These are phyloP conservation scores for Chalciporus sp. DNA, from an alignment of 1,284 basidiomycete species.

Conservation along the genomic window DNA sequence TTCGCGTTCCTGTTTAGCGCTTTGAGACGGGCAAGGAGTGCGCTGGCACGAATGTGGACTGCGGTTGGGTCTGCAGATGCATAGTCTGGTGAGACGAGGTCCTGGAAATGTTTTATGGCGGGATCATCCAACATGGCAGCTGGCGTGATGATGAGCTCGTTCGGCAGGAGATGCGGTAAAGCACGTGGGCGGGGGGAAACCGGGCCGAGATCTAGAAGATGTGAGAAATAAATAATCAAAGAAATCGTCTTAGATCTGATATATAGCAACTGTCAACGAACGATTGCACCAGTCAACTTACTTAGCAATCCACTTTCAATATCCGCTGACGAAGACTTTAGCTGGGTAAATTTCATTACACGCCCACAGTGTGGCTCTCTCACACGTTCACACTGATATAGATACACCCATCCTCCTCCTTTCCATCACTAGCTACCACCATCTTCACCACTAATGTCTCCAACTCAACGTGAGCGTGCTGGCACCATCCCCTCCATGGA, in stretches of 20 bases:
- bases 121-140: constrained; percentile 40
- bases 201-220: constrained; percentile 12
- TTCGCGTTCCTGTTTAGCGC: constrained; percentile 74
- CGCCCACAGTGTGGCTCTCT: constrained; percentile 17
- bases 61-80: constrained; percentile 50
- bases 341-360: constrained; percentile 6
- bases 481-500: constrained; percentile 90
- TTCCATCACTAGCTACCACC: constrained; percentile 1
- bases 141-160: neutral
- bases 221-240: neutral
- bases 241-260: neutral
- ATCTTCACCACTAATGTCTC: constrained; percentile 37
- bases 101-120: constrained; percentile 61
- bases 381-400: constrained; percentile 33
- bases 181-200: neutral
- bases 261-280: neutral
- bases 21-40: constrained; percentile 75
- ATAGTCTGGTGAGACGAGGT: constrained; percentile 53
- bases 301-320: constrained; percentile 9
- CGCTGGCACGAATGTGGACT: constrained; percentile 64
- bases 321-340: constrained; percentile 20
- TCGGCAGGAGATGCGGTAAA: neutral
- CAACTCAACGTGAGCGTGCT: constrained; percentile 57
- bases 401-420: neutral
- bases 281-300: neutral